Conservation (phyloP, 164 flowering plant genomes). For the Dillenia turbinata region DNA sequence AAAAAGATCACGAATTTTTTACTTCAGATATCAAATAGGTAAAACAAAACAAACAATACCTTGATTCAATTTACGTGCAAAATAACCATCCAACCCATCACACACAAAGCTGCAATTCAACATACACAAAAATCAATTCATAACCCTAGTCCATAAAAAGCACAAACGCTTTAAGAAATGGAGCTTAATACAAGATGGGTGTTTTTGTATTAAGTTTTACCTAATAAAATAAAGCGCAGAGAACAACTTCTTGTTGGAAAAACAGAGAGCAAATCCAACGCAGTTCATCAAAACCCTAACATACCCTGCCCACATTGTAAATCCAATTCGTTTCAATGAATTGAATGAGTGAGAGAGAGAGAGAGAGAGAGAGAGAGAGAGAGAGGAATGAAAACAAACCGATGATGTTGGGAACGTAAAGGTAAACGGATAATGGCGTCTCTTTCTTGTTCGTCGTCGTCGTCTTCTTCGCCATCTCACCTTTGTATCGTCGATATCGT, state of each 20-base stretch:
- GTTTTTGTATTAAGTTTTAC: conserved; percentile 20
- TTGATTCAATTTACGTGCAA: conserved; percentile 97
- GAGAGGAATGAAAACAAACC: conserved; percentile 30
- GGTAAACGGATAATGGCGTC: conserved; percentile 33
- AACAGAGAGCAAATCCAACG: no score
- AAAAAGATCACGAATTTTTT: no score
- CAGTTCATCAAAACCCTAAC: no score
- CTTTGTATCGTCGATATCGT: no score
- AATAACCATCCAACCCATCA: conserved; percentile 96
- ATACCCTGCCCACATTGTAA: no score
- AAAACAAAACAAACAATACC: conserved; percentile 30
- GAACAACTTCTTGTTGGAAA: conserved; percentile 58
- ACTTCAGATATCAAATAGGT: no score
- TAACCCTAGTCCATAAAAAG: background rate
- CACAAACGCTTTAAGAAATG: background rate
- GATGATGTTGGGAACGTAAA: conserved; percentile 64
- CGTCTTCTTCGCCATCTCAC: no score
- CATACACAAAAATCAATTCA: conserved; percentile 3
- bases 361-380: background rate
- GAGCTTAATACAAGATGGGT: background rate
- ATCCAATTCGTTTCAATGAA: no score
- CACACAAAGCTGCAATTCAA: conserved; percentile 72
- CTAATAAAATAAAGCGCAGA: conserved; percentile 72
- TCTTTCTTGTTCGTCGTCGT: no score
- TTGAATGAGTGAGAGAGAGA: background rate